phyloP scores from a whole-genome alignment of 371 early-diverging fungal species.

The Dipsacomyces acuminosporus region DNA sequence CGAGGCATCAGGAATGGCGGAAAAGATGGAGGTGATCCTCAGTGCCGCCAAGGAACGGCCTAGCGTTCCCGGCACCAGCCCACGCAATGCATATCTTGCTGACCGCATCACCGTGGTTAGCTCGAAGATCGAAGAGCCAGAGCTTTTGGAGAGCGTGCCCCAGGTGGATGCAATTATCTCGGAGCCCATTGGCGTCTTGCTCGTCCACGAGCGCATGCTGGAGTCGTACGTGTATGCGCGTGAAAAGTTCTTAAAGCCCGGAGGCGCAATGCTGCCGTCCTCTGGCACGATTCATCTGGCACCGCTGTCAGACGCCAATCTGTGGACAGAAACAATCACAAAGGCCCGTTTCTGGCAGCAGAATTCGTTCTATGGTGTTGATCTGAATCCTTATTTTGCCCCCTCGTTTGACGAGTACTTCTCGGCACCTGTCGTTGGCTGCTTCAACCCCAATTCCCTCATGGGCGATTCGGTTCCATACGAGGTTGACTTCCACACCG shows the following conservation, averaged over 20 bases:
- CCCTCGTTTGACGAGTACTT: slow-evolving; percentile 49
- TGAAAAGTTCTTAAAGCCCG: slow-evolving; percentile 87
- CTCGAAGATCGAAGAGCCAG: slow-evolving; percentile 83
- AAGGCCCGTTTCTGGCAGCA: slow-evolving; percentile 90
- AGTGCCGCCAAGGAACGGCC: slow-evolving; percentile 51
- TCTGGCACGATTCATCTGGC: slow-evolving; percentile 83
- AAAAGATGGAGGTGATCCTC: slow-evolving; percentile 77
- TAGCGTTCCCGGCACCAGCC: slow-evolving; percentile 19
- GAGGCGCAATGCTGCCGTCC: slow-evolving; percentile 88
- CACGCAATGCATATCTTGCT: slow-evolving; percentile 74
- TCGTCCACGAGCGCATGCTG: slow-evolving; percentile 92
- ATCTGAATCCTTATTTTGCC: slow-evolving; percentile 74
- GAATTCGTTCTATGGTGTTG: slow-evolving; percentile 85
- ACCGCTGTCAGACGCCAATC: slow-evolving; percentile 74
- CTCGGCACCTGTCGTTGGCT: slow-evolving; percentile 85
- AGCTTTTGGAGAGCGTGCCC: slow-evolving; percentile 54
- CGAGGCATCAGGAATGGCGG: slow-evolving; percentile 95
- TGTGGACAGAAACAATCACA: slow-evolving; percentile 90
- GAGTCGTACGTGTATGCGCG: slow-evolving; percentile 49
- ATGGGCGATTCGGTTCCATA: slow-evolving; percentile 57
- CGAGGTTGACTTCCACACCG: slow-evolving; percentile 78
- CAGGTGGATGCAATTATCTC: slow-evolving; percentile 91
- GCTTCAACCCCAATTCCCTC: slow-evolving; percentile 82
- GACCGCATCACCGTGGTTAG: slow-evolving; percentile 73
- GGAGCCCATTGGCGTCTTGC: slow-evolving; percentile 94